Evolutionary conservation across 345 rosid species (phyloP), one percentile per base, ranked within the genome.

Genomic region (Anastatica hierochuntica): DNA sequence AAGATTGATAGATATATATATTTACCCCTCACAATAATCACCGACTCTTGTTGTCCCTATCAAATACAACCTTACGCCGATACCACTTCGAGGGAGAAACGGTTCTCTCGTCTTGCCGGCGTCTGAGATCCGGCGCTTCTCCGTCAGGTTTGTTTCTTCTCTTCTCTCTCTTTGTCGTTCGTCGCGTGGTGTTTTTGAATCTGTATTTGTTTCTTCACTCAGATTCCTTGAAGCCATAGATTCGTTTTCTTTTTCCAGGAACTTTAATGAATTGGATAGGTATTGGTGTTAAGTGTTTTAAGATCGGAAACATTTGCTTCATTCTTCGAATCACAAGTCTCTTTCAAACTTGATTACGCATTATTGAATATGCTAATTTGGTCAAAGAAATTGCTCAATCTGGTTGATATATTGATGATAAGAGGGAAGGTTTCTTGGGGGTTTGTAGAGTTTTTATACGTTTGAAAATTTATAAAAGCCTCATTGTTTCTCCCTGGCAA

Each of bases 91-190:
- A 29, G 19, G 11, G 43, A 36, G 37, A 42, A 16, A 41, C 49
- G 62, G 33, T 46, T 38, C 55, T 39, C 49, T 53, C 41, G 23
- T 62, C 50, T 50, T 10, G 24, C 40, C 16, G 53, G 16, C 66
- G 58, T 2, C 54, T 27, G 60, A 63, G 68, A 39, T 62, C 45
- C 49, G 47, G 19, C 62, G 15, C 18, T 53, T 54, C 14, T 53
- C 53, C 3, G 1, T 39, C 33, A 29, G 69, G 62, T 64, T 53
- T 2, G 21, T 18, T 31, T 6, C 9, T 39, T 14, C 27, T 4
- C 0, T 27, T 60, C 37, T 56, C 50, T 18, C 6, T 53, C 30
- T 44, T 17, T 30, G 16, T 19, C 8, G 10, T 9, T 43, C 40
- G 5, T 34, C 24, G 19, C 16, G 39, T 43, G 3, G 8, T 43